Percentiles rank a stretch among this genome's conserved stretches.
Conservation (phyloP, 257 asterid species). For the Solanum appendiculatum region DNA sequence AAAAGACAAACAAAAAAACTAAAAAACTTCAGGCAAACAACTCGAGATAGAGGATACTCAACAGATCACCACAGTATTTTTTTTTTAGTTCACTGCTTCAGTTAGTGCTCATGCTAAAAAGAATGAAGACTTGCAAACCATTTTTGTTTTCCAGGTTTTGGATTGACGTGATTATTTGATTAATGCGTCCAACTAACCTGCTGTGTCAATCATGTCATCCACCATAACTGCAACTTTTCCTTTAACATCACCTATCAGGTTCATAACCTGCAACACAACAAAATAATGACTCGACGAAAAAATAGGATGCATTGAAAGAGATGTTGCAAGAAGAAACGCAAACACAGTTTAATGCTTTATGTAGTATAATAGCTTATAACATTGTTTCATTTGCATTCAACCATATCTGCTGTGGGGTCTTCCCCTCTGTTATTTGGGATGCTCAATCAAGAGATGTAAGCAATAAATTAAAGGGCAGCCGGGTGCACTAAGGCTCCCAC, state of each 20-base stretch:
- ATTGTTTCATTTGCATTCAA: neutral
- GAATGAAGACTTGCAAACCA: neutral
- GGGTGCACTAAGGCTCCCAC: neutral
- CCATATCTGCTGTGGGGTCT: neutral
- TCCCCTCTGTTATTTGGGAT: neutral
- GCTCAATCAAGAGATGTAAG: neutral
- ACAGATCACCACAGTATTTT: neutral
- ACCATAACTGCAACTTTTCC: constrained; percentile 96
- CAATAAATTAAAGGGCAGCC: neutral
- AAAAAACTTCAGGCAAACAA: neutral
- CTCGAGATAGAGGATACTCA: neutral
- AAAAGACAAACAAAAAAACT: neutral
- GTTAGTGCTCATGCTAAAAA: neutral
- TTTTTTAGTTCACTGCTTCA: neutral
- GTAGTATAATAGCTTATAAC: neutral
- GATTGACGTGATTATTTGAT: neutral
- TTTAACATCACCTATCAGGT: constrained; percentile 85
- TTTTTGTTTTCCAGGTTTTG: neutral
- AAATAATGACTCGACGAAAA: neutral
- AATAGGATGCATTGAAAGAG: neutral
- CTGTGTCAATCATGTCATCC: constrained; percentile 97
- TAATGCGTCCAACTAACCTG: constrained; percentile 40
- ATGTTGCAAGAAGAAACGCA: neutral
- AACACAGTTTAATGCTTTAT: neutral
- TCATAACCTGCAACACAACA: constrained; percentile 59